Evolutionary conservation across 371 early-diverging fungal species (phyloP).

Genomic region (Chytridium lagenaria): DNA sequence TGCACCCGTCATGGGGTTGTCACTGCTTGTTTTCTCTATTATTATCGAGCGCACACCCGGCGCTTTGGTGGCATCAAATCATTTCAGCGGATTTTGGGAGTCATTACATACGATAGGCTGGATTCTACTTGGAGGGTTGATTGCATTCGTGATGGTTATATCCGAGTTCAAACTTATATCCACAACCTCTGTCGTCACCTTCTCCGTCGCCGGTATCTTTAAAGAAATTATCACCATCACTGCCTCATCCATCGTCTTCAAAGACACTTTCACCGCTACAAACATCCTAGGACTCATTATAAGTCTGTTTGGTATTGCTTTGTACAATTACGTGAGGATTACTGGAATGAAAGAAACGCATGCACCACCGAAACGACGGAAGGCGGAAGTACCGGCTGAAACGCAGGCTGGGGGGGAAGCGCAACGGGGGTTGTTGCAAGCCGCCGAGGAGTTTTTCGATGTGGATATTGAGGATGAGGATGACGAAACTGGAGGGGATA

Average conservation of each 20-base stretch:
- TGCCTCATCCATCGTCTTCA: conserved; percentile 70
- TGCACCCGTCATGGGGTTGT: conserved; percentile 72
- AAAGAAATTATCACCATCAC: conserved; percentile 83
- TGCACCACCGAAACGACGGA: too few relatives aligned
- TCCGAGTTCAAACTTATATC: conserved; percentile 83
- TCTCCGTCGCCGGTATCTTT: conserved; percentile 88
- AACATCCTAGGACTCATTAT: conserved; percentile 75
- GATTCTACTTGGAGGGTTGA: conserved; percentile 72
- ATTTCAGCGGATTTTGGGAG: background rate
- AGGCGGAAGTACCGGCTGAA: too few relatives aligned
- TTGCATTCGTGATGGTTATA: conserved; percentile 88
- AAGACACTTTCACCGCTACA: conserved; percentile 69
- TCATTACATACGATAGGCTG: conserved; percentile 2
- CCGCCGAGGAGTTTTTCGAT: conserved; percentile 10
- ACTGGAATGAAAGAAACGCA: background rate
- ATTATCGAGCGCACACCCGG: conserved; percentile 14
- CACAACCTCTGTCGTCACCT: conserved; percentile 81
- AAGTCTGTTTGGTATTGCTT: conserved; percentile 72
- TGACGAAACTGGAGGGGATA: background rate
- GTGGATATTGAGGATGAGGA: conserved; percentile 4
- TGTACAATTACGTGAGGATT: conserved; percentile 43
- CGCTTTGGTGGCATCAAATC: background rate
- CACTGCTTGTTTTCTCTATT: conserved; percentile 67
- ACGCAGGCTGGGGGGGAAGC: too few relatives aligned
- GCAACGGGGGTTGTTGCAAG: background rate